These are phyloP conservation scores for Sordariomycetes sp. DNA, from an alignment of 2,329 filamentous ascomycete genomes.

Conservation along the genomic window DNA sequence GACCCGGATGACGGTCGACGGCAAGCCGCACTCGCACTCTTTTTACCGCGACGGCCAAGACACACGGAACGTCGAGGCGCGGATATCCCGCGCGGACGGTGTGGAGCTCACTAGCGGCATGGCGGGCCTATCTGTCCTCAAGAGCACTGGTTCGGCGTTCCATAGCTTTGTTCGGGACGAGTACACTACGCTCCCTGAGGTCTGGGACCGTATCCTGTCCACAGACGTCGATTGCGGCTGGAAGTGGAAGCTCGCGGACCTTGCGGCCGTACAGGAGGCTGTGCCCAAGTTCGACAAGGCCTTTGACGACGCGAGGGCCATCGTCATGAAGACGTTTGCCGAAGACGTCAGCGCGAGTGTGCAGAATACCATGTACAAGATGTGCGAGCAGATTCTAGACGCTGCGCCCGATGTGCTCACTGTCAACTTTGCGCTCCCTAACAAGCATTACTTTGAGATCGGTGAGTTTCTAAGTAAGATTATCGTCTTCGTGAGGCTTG, in stretches of 20 bases:
- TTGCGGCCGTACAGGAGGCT: constrained; percentile 54
- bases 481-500: not conserved
- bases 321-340: constrained; percentile 87
- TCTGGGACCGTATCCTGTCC: constrained; percentile 88
- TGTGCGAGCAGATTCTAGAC: constrained; percentile 76
- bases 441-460: constrained; percentile 98
- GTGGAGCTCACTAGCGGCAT: constrained; percentile 70
- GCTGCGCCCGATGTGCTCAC: constrained; percentile 56
- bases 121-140: constrained; percentile 73
- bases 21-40: constrained; percentile 85
- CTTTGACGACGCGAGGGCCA: constrained; percentile 63
- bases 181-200: constrained; percentile 81
- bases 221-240: constrained; percentile 83
- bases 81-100: constrained; percentile 52
- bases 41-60: constrained; percentile 87
- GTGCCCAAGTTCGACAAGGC: constrained; percentile 62
- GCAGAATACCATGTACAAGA: constrained; percentile 98
- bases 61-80: constrained; percentile 69
- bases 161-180: constrained; percentile 89
- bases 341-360: constrained; percentile 85
- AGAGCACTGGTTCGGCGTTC: constrained; percentile 94
- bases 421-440: constrained; percentile 77
- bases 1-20: constrained; percentile 78
- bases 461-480: constrained; percentile 35
- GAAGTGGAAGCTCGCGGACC: constrained; percentile 62